Base-by-base conservation (phyloP, 2,329 filamentous ascomycete species). In the Hymenotorrendiella dingleyae region DNA sequence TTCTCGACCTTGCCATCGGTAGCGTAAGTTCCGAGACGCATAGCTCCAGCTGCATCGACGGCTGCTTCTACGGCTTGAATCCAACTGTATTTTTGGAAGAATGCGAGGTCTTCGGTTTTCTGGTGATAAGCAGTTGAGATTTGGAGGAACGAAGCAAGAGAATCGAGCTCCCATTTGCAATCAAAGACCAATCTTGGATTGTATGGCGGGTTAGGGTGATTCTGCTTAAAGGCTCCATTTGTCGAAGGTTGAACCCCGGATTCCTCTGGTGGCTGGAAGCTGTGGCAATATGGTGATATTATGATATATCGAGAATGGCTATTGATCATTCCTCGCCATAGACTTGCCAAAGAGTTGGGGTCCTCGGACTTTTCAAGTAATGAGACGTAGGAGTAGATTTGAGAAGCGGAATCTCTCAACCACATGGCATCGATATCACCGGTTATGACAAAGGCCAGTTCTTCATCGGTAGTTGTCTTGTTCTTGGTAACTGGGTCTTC, bases 111-210 rank as follows among this genome's bases (percentile, higher is more conserved):
- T 1, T 73, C 72, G 0, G 88, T 94, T 47, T 76, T 72, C 16
- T 77, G 71, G 66, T 85, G 77, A 68, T 94, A 96, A 55, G 91
- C 80, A 50, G 86, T 83, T 1, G 80, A 82, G 6, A 96, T 71
- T 29, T 86, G 79, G 8, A 96, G 72, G 63, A 96, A 96, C 27
- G 87, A 82, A 1, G 90, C 87, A 3, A 96, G 74, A 10, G 86
- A 91, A 67, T 96, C 90, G 33, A 96, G 79, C 65, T 96, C 90
- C 65, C 93, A 96, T 65, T 96, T 96, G 75, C 90, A 96, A 64
- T 95, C 91, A 58, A 93, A 96, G 1, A 95, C 89, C 35, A 82
- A 70, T 1, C 74, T 71, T 54, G 56, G 56, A 32, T 90, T 79
- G 56, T 88, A 90, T 0, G 72, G 65, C 1, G 90, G 90, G 47